Conservation (phyloP, 2,329 filamentous ascomycete genomes). For the Cladosporium sp. region DNA sequence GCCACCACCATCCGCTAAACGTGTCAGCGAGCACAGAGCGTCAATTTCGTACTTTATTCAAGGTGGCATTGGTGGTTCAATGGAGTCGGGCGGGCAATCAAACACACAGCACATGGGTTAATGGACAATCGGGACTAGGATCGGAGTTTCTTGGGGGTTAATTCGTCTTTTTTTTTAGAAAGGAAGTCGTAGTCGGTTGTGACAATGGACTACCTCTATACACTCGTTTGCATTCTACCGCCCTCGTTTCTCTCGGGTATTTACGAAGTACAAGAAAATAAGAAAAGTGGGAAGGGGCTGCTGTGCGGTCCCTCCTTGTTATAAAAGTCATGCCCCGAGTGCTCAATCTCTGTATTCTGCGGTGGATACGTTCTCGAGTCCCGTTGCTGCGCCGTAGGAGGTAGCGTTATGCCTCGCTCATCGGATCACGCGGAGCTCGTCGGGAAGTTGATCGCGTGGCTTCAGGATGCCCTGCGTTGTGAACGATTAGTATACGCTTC, state of each 20-base stretch:
- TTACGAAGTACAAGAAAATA: constrained; percentile 4
- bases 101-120: constrained; percentile 13
- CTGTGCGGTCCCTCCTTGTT: not conserved
- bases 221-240: constrained; percentile 5
- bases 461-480: constrained; percentile 3
- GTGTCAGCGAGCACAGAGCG: not conserved
- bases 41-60: constrained; percentile 6
- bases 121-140: not conserved
- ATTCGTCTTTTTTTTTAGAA: constrained; percentile 5
- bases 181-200: constrained; percentile 8
- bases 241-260: not conserved
- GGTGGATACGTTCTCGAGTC: not conserved
- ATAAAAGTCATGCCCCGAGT: not conserved
- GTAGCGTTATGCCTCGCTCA: not conserved
- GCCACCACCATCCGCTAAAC: constrained; percentile 70
- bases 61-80: not conserved
- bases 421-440: not conserved
- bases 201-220: not conserved
- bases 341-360: not conserved
- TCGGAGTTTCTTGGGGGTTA: not conserved
- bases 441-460: not conserved
- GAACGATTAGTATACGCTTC: not conserved
- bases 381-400: not conserved
- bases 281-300: constrained; percentile 3
- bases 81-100: not conserved